Conservation (phyloP, 2,329 filamentous ascomycete species). For the Scopulariopsis brevicaulis region DNA sequence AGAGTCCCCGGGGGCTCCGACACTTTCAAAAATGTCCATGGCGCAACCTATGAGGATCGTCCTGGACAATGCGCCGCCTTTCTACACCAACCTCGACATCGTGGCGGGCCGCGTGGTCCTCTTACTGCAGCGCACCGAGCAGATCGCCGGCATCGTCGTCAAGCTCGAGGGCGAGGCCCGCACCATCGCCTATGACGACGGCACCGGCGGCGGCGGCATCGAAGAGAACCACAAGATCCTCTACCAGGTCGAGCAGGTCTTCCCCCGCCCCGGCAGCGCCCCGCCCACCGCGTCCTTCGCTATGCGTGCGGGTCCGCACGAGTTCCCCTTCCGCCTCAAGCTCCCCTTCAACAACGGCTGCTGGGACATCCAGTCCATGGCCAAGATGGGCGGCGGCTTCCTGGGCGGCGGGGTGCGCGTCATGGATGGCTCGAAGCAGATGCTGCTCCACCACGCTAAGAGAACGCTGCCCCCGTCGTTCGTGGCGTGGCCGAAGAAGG, state of each 20-base stretch:
- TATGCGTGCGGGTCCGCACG: constrained; percentile 57
- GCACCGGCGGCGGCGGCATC: constrained; percentile 12
- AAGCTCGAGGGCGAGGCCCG: constrained; percentile 74
- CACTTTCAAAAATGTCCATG: constrained; percentile 39
- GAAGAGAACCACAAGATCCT: constrained; percentile 61
- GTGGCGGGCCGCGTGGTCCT: constrained; percentile 53
- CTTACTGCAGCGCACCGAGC: constrained; percentile 52
- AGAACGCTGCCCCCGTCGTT: constrained; percentile 81
- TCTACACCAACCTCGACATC: constrained; percentile 71
- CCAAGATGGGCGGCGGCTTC: constrained; percentile 34
- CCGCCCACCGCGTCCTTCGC: constrained; percentile 35
- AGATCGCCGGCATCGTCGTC: constrained; percentile 62
- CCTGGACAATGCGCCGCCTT: constrained; percentile 55
- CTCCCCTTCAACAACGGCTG: constrained; percentile 68
- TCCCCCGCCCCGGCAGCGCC: constrained; percentile 42
- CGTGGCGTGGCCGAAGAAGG: constrained; percentile 74
- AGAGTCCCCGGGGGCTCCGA: background rate
- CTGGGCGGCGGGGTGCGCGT: constrained; percentile 42
- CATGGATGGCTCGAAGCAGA: constrained; percentile 52
- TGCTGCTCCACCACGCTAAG: constrained; percentile 62
- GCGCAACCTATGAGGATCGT: constrained; percentile 37
- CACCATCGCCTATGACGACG: constrained; percentile 32
- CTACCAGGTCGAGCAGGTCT: constrained; percentile 64
- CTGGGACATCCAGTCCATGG: constrained; percentile 39
- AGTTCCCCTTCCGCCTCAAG: constrained; percentile 71